Conservation (phyloP, 2,329 filamentous ascomycete species). For the Scedosporium aurantiacum region DNA sequence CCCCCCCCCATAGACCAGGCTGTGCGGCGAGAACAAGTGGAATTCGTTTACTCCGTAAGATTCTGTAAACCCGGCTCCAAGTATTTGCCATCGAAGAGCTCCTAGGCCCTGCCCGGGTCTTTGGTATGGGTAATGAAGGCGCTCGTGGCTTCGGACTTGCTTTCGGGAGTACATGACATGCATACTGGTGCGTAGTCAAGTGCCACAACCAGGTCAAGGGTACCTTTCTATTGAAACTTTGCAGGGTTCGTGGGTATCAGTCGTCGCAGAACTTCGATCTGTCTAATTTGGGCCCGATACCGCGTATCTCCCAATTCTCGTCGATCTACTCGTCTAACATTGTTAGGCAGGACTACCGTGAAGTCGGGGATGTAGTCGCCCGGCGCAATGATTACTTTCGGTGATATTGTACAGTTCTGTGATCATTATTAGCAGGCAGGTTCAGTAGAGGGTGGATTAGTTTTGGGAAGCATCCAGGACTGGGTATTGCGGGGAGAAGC, state of each 20-base stretch:
- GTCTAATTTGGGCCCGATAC: conserved; percentile 52
- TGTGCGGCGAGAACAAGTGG: too few relatives aligned
- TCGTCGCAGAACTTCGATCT: conserved; percentile 55
- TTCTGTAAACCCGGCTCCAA: too few relatives aligned
- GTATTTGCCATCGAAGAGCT: too few relatives aligned
- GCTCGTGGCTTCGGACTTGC: not conserved
- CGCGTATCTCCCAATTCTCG: conserved; percentile 52
- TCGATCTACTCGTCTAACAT: conserved; percentile 44
- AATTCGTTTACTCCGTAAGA: too few relatives aligned
- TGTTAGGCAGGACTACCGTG: conserved; percentile 59
- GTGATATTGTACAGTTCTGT: conserved; percentile 60
- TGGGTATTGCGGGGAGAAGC: conserved; percentile 9
- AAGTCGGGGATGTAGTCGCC: conserved; percentile 52
- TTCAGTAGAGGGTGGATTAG: not conserved
- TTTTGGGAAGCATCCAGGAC: not conserved
- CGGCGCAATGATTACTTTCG: conserved; percentile 47
- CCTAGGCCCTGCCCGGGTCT: too few relatives aligned
- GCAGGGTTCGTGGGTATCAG: conserved; percentile 54
- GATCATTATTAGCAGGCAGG: conserved; percentile 16
- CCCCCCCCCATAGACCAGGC: too few relatives aligned
- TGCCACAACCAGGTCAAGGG: not conserved
- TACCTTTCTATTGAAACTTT: conserved; percentile 24
- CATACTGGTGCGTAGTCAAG: not conserved
- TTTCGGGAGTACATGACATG: not conserved
- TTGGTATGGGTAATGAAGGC: not conserved